These are phyloP conservation scores for Lyophyllum atratum DNA, from an alignment of 768 basidiomycete species.

Conservation along the genomic window DNA sequence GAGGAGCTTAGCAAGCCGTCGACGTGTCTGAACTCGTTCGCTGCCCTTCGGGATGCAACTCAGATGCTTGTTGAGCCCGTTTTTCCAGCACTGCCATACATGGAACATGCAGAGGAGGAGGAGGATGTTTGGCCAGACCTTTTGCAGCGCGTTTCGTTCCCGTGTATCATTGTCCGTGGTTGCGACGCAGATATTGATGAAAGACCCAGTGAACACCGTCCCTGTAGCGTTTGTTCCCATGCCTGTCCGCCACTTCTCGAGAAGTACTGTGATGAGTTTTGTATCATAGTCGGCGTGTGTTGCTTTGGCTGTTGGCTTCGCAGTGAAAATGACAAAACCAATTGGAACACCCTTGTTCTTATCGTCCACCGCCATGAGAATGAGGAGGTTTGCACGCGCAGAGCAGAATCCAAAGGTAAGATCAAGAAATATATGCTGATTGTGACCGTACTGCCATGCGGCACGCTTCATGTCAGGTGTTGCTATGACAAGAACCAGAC, in stretches of 20 bases:
- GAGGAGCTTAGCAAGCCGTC: conserved; percentile 18
- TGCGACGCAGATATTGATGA: conserved; percentile 13
- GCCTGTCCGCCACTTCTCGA: conserved; percentile 16
- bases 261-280: conserved; percentile 15
- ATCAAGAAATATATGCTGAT: conserved; percentile 18
- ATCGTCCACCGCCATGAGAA: conserved; percentile 34
- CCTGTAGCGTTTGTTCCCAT: conserved; percentile 18
- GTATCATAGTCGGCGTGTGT: conserved; percentile 27
- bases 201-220: conserved; percentile 15
- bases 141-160: conserved; percentile 23
- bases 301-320: conserved; percentile 17
- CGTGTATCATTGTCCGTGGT: conserved; percentile 31
- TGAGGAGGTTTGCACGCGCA: conserved; percentile 26
- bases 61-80: conserved; percentile 27
- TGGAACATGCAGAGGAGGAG: conserved; percentile 38
- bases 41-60: conserved; percentile 25
- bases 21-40: conserved; percentile 13
- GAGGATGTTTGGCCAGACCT: conserved; percentile 20
- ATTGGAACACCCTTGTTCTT: conserved; percentile 29
- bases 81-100: conserved; percentile 33
- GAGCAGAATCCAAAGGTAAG: conserved; percentile 25
- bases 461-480: conserved; percentile 14
- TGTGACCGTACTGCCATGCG: conserved; percentile 27
- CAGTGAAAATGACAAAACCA: conserved; percentile 25
- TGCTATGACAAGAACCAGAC: conserved; percentile 20